Evolutionary conservation across 2,329 filamentous ascomycete genomes (phyloP).

Genomic region (Trematosphaeria pertusa): DNA sequence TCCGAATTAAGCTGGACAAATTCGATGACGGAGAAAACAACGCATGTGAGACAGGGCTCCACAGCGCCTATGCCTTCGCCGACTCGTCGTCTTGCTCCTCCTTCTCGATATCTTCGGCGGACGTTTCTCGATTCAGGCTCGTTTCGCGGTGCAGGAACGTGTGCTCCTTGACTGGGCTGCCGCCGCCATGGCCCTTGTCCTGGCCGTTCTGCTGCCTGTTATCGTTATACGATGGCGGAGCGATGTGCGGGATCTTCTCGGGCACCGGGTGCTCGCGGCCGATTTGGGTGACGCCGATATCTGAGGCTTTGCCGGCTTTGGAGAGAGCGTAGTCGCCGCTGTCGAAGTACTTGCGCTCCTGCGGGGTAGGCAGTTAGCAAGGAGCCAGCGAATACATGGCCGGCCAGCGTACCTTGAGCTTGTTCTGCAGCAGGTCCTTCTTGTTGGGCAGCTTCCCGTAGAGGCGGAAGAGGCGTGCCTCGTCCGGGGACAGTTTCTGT

Average conservation of each 20-base stretch:
- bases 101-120: slow-evolving; percentile 65
- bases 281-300: slow-evolving; percentile 90
- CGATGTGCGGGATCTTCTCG: slow-evolving; percentile 92
- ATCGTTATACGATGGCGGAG: slow-evolving; percentile 64
- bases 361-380: slow-evolving; percentile 7
- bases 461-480: slow-evolving; percentile 94
- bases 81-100: slow-evolving; percentile 27
- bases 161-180: slow-evolving; percentile 88
- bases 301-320: slow-evolving; percentile 95
- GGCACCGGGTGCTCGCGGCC: slow-evolving; percentile 94
- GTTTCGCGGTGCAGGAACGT: slow-evolving; percentile 86
- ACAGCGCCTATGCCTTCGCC: slow-evolving; percentile 26
- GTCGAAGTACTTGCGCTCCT: slow-evolving; percentile 97
- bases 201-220: slow-evolving; percentile 43
- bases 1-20: slow-evolving; percentile 10
- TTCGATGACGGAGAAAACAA: slow-evolving; percentile 7
- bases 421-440: slow-evolving; percentile 96
- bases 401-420: slow-evolving; percentile 73
- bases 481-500: slow-evolving; percentile 89
- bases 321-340: slow-evolving; percentile 95
- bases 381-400: slow-evolving; percentile 2
- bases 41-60: background rate
- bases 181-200: slow-evolving; percentile 62
- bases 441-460: slow-evolving; percentile 98
- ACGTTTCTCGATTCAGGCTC: slow-evolving; percentile 78